A percentile compares a stretch with the other conserved stretches of the same genome.
Conservation (phyloP, 2,329 filamentous ascomycete genomes). For the Helicocarpus griseus region DNA sequence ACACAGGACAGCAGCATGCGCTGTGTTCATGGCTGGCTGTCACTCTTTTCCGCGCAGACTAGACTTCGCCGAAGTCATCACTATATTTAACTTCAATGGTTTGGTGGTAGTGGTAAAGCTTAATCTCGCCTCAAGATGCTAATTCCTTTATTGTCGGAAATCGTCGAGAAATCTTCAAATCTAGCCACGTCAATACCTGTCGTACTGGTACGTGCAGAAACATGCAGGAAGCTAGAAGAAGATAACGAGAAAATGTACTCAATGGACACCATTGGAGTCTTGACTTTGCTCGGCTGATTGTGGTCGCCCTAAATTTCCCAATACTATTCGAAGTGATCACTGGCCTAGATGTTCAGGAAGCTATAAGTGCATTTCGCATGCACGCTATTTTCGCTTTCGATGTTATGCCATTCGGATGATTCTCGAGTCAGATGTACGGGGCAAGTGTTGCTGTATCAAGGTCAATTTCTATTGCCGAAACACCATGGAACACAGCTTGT, state of each 20-base stretch:
- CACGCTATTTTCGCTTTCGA: background rate
- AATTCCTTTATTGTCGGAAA: background rate
- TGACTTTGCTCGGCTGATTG: background rate
- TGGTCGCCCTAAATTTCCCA: background rate
- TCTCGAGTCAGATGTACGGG: background rate
- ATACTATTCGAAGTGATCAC: too few relatives aligned
- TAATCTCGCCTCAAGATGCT: background rate
- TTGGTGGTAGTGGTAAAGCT: background rate
- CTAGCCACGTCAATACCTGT: constrained; percentile 2
- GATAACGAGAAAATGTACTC: background rate
- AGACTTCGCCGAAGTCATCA: background rate
- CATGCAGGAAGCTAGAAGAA: background rate
- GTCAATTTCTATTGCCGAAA: background rate
- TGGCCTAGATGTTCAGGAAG: too few relatives aligned
- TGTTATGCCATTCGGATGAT: background rate
- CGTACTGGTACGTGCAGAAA: background rate
- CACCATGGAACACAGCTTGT: background rate
- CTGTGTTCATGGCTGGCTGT: background rate
- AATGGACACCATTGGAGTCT: background rate
- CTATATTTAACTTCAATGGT: background rate
- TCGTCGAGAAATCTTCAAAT: background rate
- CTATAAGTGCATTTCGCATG: background rate
- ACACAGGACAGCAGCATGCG: too few relatives aligned
- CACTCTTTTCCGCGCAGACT: background rate
- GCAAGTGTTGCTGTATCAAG: background rate